Evolutionary conservation across 202 grass and related monocot species (phyloP), one percentile per base, ranked within the genome.

Genomic region (Musa balbisiana): DNA sequence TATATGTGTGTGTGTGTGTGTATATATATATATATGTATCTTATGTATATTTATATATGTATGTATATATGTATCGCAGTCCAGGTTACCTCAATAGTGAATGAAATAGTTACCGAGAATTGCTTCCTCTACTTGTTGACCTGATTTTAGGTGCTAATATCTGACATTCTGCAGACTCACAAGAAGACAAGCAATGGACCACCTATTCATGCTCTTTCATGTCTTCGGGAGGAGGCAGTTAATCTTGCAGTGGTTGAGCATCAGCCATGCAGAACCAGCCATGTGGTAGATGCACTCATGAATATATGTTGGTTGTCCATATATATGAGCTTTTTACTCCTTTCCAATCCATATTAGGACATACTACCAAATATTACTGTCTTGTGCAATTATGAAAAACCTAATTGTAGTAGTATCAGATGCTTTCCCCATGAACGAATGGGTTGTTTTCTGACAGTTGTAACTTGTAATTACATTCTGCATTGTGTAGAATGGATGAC

Each of bases 91-190:
- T 25, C 25, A 25, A 25, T 25, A 25, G 25, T 25, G 25, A 23
- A 23, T 10, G 24, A 2, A 8, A 50, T n/a, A 69, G 9, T 50
- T 49, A 50, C 25, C 26, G 17, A 50, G 49, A 51, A 20, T 51
- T 70, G 8, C 16, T 69, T 20, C 19, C 12, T 69, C 33, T 67
- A 29, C 8, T 51, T 20, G 11, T 51, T 17, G 17, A 52, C 60
- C 49, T 76, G 17, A 33, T 49, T 63, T 76, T 51, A 14, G 11
- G 10, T 76, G 60, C n/a, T 52, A 68, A 43, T 74, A 66, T 68
- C 25, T 76, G 26, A 59, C 69, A 73, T 21, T 55, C 75, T 83
- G 78, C 83, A 98, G 95, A 92, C 95, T 72, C 89, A 92, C 81
- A 91, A 85, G 75, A 94, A 89, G 77, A 76, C 77, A 13, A 89